These are phyloP conservation scores for Mycena leptocephala DNA, from an alignment of 768 basidiomycete species.

Conservation along the genomic window DNA sequence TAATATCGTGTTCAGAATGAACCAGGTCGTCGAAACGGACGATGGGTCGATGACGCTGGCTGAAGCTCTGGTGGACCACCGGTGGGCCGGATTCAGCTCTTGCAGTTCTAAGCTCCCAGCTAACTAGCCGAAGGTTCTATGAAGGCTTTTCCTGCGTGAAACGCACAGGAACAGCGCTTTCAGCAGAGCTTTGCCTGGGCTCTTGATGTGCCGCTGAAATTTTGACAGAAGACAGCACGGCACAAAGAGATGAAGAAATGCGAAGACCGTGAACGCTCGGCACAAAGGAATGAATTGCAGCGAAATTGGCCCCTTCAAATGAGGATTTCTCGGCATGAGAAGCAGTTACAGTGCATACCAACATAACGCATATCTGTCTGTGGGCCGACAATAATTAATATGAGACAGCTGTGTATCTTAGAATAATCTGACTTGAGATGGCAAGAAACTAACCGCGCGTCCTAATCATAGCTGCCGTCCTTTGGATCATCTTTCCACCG, in stretches of 20 bases:
- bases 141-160: background rate
- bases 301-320: no score
- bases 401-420: no score
- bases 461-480: conserved; percentile 93
- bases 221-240: no score
- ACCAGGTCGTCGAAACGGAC: background rate
- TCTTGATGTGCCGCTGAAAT: background rate
- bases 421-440: no score
- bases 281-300: no score
- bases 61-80: background rate
- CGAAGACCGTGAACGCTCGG: no score
- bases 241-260: no score
- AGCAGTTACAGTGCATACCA: no score
- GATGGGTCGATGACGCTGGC: background rate
- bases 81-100: background rate
- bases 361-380: no score
- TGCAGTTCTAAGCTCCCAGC: background rate
- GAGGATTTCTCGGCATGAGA: no score
- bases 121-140: background rate
- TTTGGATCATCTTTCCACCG: conserved; percentile 93
- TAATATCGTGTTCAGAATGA: background rate
- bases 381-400: no score
- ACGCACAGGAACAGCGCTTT: background rate
- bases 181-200: background rate
- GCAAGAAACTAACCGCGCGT: no score